Percentiles rank a stretch among this genome's conserved stretches.
These are phyloP conservation scores for Fusarium sp. DNA, from an alignment of 2,329 filamentous ascomycete genomes.

Conservation along the genomic window DNA sequence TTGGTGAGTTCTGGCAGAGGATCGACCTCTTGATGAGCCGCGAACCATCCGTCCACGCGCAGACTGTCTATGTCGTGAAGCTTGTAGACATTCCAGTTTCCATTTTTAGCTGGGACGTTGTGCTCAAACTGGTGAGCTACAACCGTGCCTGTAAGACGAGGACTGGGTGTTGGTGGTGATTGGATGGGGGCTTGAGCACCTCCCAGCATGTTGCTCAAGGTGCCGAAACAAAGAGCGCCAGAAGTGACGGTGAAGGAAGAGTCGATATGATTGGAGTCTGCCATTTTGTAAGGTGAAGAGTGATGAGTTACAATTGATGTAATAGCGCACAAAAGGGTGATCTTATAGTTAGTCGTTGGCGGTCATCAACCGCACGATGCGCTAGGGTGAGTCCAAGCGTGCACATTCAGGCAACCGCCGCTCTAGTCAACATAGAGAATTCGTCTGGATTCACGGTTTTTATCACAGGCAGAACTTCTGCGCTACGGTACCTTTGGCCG, in stretches of 20 bases:
- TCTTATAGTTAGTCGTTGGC: not conserved
- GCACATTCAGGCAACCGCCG: not conserved
- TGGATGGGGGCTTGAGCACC: not conserved
- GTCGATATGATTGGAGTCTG: not conserved
- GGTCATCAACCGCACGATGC: not conserved
- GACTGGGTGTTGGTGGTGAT: not conserved
- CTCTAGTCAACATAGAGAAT: not conserved
- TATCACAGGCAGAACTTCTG: not conserved
- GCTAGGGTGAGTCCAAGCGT: not conserved
- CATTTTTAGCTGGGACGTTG: not conserved
- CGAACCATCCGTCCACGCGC: not conserved
- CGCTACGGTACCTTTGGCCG: not conserved
- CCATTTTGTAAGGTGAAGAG: rapidly evolving
- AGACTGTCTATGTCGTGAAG: not conserved
- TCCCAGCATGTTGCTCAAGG: not conserved
- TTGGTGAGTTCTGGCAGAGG: not conserved
- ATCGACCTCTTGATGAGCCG: not conserved
- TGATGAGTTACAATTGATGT: too few species aligned
- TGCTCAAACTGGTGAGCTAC: not conserved
- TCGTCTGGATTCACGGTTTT: not conserved
- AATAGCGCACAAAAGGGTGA: too few species aligned
- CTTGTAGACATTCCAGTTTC: not conserved
- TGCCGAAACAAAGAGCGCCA: not conserved
- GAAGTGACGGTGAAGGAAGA: not conserved
- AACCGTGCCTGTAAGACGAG: not conserved